Evolutionary conservation across 2,329 filamentous ascomycete genomes (phyloP).

Genomic region (Ascochyta clinopodiicola): DNA sequence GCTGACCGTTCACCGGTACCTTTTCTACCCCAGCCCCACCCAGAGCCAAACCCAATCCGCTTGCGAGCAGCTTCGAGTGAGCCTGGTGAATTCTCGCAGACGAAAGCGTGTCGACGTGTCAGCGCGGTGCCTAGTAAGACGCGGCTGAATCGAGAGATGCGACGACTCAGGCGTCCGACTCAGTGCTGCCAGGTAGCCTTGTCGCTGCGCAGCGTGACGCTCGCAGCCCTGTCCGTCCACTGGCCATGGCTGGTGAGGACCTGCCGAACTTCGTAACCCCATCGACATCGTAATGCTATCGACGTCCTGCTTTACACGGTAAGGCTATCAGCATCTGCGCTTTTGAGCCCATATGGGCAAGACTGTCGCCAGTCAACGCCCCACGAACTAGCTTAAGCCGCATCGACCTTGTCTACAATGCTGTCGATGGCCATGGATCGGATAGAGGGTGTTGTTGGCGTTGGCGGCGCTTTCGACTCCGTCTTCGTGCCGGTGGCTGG

Average conservation of each 20-base stretch:
- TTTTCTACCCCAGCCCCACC: background rate
- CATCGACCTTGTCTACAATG: conserved; percentile 48
- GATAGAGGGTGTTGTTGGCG: conserved; percentile 46
- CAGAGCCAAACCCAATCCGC: background rate
- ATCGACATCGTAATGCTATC: too few relatives aligned
- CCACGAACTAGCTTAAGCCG: conserved; percentile 28
- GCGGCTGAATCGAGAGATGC: background rate
- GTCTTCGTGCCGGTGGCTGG: conserved; percentile 20
- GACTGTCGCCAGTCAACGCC: background rate
- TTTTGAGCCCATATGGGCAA: background rate
- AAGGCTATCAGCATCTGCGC: background rate
- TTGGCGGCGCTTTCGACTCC: conserved; percentile 44
- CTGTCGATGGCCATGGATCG: conserved; percentile 50
- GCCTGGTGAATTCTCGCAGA: background rate
- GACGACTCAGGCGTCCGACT: background rate
- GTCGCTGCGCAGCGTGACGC: background rate
- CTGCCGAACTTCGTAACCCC: too few relatives aligned
- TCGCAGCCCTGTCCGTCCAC: background rate
- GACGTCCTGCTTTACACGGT: too few relatives aligned
- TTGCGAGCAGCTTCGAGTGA: background rate
- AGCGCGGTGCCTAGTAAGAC: background rate
- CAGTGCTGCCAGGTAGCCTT: background rate
- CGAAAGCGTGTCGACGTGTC: background rate
- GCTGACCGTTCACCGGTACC: conserved; percentile 14
- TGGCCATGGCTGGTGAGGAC: background rate